Conservation (phyloP, 2,329 filamentous ascomycete species). For the Fusarium clavum region DNA sequence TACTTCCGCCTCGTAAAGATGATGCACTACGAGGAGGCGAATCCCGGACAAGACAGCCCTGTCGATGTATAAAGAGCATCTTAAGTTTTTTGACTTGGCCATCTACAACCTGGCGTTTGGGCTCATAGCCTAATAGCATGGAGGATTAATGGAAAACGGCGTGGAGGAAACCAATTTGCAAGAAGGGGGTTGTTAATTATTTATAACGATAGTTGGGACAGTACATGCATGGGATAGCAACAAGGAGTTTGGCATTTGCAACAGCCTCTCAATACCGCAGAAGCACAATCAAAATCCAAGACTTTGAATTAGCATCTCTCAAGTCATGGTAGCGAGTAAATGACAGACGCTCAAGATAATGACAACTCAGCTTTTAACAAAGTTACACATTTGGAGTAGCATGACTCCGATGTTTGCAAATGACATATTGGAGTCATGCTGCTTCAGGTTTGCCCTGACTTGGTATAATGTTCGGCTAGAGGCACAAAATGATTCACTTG, state of each 20-base stretch:
- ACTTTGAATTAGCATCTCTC: not conserved
- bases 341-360: not conserved
- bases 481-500: not conserved
- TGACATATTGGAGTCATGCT: not conserved
- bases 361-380: not conserved
- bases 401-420: not conserved
- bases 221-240: not conserved
- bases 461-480: not conserved
- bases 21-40: slow-evolving; percentile 60
- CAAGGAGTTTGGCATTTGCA: not conserved
- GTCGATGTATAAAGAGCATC: slow-evolving; percentile 3
- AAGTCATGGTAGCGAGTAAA: not conserved
- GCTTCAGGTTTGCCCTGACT: too few species aligned
- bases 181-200: too few species aligned
- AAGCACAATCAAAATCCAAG: not conserved
- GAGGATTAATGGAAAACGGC: too few species aligned
- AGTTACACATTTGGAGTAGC: not conserved
- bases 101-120: not conserved
- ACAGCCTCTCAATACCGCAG: not conserved
- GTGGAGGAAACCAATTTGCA: not conserved
- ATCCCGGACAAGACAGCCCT: slow-evolving; percentile 54
- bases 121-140: too few species aligned
- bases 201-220: not conserved
- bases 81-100: not conserved
- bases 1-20: slow-evolving; percentile 61